Evolutionary conservation across 208 protist genomes (phyloP), one percentile per base, ranked within the genome.

Genomic region (Leishmania tarentolae): DNA sequence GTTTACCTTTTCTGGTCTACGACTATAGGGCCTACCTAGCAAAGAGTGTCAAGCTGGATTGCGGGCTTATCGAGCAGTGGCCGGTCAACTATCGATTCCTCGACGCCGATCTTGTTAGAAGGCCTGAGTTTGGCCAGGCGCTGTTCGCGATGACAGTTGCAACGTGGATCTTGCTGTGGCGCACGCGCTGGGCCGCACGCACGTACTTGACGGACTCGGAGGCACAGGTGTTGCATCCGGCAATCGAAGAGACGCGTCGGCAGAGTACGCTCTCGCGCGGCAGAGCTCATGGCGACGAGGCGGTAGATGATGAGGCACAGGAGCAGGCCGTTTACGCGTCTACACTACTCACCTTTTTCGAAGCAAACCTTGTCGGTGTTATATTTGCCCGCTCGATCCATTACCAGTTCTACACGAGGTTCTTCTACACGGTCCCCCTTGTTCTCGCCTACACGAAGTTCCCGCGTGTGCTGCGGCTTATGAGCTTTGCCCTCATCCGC

Each of bases 371-470:
- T 24, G 91, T 98, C 74, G 98, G 97, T 31, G 88, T 99, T 47
- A 83, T 91, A 21, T 97, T 96, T 75, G 80, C 92, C 9, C 89
- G 97, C 56, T 90, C 90, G 7, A 57, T 99, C n/a, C 97, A 99
- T 83, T 99, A 96, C 81, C 97, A 99, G 90, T 99, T 99, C 83
- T 95, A 98, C 75, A 77, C 83, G 19, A 99, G 96, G 94, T 99
- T 98, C 87, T 97, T 94, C 82, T 93, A 98, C 78, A 83, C 84
- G 9, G 65, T 98, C 15, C 95, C 96, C 11, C 88, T 98, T n/a
- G 76, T 91, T 35, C 79, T 92, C 35, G 80, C 80, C 66, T 88
- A 80, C 61, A 95, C 88, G 21, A 80, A 80, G 11, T 83, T 88
- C 50, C 86, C 90, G 11, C 70, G 81, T 35, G 17, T 83, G 65